A percentile compares a stretch with the other conserved stretches of the same genome.
These are phyloP conservation scores for Tricholoma flavovirens DNA, from an alignment of 768 basidiomycete genomes.

Conservation along the genomic window DNA sequence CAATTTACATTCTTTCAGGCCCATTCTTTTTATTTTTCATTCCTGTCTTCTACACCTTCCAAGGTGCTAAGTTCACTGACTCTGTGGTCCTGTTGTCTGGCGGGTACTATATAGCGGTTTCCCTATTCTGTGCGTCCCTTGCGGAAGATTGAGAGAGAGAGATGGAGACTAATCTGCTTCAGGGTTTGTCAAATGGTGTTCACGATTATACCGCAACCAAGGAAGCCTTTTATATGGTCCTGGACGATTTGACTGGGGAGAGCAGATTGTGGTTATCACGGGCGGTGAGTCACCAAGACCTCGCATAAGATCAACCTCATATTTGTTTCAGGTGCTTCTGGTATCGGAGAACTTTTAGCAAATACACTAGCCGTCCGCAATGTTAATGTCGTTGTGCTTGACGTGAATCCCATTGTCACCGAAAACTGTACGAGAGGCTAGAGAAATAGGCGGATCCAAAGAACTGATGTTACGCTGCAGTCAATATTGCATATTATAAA, in stretches of 20 bases:
- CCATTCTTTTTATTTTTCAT: constrained; percentile 83
- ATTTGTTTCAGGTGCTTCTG: constrained; percentile 63
- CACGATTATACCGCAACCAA: constrained; percentile 71
- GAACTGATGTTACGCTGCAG: constrained; percentile 27
- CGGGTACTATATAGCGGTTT: constrained; percentile 54
- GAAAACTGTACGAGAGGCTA: constrained; percentile 57
- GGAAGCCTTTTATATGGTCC: constrained; percentile 58
- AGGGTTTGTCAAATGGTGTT: constrained; percentile 72
- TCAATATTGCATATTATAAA: constrained; percentile 79
- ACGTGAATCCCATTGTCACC: constrained; percentile 69
- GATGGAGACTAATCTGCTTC: neutral
- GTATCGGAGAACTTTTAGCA: constrained; percentile 83
- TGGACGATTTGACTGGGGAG: constrained; percentile 69
- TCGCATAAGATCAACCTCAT: neutral
- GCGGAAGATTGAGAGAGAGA: neutral
- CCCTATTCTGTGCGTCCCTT: constrained; percentile 56
- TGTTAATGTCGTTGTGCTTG: constrained; percentile 81
- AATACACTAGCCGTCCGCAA: constrained; percentile 81
- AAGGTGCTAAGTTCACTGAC: constrained; percentile 50
- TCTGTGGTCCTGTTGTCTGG: constrained; percentile 45
- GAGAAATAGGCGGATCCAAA: neutral
- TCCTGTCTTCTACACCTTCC: constrained; percentile 73
- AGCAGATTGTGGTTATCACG: constrained; percentile 87
- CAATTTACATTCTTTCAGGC: constrained; percentile 37
- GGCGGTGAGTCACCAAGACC: constrained; percentile 55